These are phyloP conservation scores for Chlamydomonas reinhardtii DNA, from an alignment of 163 green algal genomes.

Conservation along the genomic window DNA sequence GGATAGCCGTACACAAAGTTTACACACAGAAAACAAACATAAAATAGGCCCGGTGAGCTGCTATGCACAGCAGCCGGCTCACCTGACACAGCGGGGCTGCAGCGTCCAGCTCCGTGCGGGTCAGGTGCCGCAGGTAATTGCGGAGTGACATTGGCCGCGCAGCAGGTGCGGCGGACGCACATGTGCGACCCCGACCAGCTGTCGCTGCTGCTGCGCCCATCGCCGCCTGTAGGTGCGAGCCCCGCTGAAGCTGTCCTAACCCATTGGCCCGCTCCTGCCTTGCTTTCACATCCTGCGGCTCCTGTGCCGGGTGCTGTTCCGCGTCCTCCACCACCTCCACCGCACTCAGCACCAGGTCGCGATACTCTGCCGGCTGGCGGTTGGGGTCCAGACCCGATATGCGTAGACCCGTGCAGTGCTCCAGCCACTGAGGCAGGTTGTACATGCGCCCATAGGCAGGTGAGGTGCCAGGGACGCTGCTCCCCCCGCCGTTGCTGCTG, in stretches of 20 bases:
- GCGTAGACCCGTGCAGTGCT: constrained; percentile 21
- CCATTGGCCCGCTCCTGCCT: no score
- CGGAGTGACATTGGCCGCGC: not conserved
- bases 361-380: not conserved
- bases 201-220: not conserved
- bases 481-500: not conserved
- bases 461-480: not conserved
- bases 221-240: not conserved
- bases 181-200: not conserved
- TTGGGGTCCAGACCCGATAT: not conserved
- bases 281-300: not conserved
- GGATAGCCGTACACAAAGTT: no score
- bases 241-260: no score
- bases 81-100: no score
- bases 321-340: not conserved
- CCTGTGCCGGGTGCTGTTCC: not conserved
- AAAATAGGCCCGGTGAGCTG: no score
- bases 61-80: no score
- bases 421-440: constrained; percentile 41
- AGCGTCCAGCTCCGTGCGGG: not conserved
- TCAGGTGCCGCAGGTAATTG: not conserved
- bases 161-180: no score
- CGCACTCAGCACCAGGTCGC: constrained; percentile 2
- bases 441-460: not conserved
- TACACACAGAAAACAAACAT: no score